These are phyloP conservation scores for Lachancea dasiensis DNA, from an alignment of 805 yeast species.

Conservation along the genomic window DNA sequence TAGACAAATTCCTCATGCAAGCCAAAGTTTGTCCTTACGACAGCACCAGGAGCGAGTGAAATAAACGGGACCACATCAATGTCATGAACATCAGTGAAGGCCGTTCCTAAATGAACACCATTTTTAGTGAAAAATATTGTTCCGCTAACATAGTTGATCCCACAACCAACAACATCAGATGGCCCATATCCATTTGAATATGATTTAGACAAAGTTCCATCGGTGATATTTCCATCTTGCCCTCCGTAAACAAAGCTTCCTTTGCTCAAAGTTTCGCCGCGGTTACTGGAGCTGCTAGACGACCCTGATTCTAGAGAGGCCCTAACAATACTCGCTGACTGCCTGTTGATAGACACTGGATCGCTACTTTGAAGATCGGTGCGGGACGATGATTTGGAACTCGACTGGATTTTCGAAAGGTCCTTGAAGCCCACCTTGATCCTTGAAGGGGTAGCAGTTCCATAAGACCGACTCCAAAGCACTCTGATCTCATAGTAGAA, in stretches of 20 bases:
- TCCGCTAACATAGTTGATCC: constrained; percentile 61
- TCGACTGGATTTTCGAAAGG: constrained; percentile 5
- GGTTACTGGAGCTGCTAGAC: constrained; percentile 4
- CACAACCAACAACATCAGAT: constrained; percentile 76
- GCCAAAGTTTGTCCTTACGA: constrained; percentile 37
- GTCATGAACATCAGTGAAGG: constrained; percentile 42
- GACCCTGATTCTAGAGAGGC: constrained; percentile 8
- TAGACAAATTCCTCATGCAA: constrained; percentile 49
- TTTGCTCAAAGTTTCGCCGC: constrained; percentile 16
- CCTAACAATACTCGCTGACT: constrained; percentile 10
- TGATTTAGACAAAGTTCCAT: constrained; percentile 18
- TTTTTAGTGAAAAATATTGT: constrained; percentile 74
- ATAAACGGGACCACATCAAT: constrained; percentile 42
- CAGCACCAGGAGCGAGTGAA: constrained; percentile 35
- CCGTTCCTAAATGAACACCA: constrained; percentile 58
- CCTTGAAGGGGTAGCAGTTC: constrained; percentile 24
- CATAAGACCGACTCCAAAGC: constrained; percentile 21
- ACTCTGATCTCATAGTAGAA: constrained; percentile 30
- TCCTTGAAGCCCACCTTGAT: constrained; percentile 28
- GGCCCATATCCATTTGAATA: constrained; percentile 37
- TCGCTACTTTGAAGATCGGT: constrained; percentile 6
- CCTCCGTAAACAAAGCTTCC: constrained; percentile 29
- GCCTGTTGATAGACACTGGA: constrained; percentile 8
- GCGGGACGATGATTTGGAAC: constrained; percentile 3
- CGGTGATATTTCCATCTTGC: constrained; percentile 26